A percentile compares a stretch with the other conserved stretches of the same genome.
phyloP scores from a whole-genome alignment of 352 stramenopile genomes.

The Pythium rishiriense region DNA sequence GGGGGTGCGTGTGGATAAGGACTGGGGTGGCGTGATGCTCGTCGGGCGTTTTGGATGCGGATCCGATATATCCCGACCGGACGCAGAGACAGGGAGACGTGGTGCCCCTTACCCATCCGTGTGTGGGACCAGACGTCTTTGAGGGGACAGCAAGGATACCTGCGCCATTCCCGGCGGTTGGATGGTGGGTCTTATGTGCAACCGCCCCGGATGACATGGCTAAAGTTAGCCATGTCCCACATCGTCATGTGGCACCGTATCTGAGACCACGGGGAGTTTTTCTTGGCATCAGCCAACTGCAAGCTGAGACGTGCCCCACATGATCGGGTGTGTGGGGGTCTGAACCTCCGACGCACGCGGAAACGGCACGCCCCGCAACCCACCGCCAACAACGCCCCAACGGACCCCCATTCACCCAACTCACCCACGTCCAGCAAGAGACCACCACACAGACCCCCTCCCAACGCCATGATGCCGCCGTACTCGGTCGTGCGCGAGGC shows the following conservation, averaged over 20 bases:
- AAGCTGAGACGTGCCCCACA: slow-evolving; percentile 18
- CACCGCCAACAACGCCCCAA: slow-evolving; percentile 4
- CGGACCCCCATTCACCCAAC: background rate
- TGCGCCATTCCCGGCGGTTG: background rate
- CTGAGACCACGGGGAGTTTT: background rate
- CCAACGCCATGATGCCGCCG: slow-evolving; percentile 9
- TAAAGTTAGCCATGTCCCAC: slow-evolving; percentile 33
- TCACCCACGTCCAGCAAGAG: background rate
- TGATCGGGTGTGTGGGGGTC: background rate
- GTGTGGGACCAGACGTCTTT: background rate
- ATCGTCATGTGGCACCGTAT: slow-evolving; percentile 7
- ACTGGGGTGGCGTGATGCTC: no score
- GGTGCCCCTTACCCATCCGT: no score
- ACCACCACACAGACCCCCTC: background rate
- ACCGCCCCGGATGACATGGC: background rate
- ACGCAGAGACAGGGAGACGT: background rate
- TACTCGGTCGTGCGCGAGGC: slow-evolving; percentile 12
- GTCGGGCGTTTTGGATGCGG: no score
- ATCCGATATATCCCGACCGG: no score
- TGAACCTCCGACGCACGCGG: background rate
- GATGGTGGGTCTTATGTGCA: background rate
- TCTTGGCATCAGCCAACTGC: background rate
- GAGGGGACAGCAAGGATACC: background rate
- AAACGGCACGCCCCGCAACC: slow-evolving; percentile 1
- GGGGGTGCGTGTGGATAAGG: no score